These are phyloP conservation scores for Pythium myriotylum DNA, from an alignment of 352 stramenopile species.

Conservation along the genomic window DNA sequence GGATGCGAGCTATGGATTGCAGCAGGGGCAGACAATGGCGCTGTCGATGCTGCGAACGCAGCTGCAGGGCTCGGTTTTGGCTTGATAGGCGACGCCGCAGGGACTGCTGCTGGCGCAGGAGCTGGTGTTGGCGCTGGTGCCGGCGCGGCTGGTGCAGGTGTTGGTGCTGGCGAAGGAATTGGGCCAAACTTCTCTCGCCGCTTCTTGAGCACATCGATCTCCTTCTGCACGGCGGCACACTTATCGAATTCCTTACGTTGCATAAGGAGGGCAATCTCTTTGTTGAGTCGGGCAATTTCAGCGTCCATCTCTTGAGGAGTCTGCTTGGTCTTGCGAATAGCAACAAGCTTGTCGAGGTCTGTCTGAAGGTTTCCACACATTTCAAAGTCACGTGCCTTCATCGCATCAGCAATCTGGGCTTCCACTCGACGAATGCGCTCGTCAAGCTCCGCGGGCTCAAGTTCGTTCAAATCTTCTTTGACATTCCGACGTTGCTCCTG, in stretches of 20 bases:
- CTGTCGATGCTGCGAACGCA: constrained; percentile 14
- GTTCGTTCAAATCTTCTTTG: constrained; percentile 86
- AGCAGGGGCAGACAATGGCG: constrained; percentile 24
- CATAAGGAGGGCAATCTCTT: constrained; percentile 68
- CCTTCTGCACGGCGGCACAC: constrained; percentile 80
- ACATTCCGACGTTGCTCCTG: constrained; percentile 74
- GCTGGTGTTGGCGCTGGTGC: neutral
- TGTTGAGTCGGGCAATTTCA: constrained; percentile 76
- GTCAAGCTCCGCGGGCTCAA: constrained; percentile 82
- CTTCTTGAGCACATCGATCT: constrained; percentile 83
- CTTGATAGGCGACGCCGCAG: constrained; percentile 9
- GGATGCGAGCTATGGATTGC: constrained; percentile 21
- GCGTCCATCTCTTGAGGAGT: constrained; percentile 82
- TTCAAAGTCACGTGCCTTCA: constrained; percentile 80
- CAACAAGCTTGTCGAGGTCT: constrained; percentile 68
- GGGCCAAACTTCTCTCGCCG: constrained; percentile 58
- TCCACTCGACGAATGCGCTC: constrained; percentile 77
- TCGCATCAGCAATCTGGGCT: constrained; percentile 66
- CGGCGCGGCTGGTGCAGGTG: constrained; percentile 11
- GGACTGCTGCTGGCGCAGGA: constrained; percentile 7
- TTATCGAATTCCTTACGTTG: constrained; percentile 87
- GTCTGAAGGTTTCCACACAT: constrained; percentile 73
- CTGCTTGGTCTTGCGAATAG: constrained; percentile 84
- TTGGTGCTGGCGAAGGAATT: constrained; percentile 9
- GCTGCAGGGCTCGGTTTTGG: constrained; percentile 10